phyloP scores from a whole-genome alignment of 2,329 filamentous ascomycete species.

The Colletotrichum tamarilloi region DNA sequence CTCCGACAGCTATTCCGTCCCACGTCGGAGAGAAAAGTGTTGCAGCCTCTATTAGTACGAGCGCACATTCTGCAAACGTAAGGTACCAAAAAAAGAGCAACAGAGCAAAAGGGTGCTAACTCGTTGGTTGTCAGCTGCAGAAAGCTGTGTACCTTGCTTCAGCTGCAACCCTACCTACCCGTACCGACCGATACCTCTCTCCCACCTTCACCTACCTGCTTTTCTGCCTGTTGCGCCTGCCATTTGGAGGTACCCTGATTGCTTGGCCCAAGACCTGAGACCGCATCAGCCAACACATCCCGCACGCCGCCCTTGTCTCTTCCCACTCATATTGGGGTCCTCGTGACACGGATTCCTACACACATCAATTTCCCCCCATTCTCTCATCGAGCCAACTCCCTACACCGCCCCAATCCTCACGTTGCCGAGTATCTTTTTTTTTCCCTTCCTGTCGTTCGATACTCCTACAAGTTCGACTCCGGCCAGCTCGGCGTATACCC shows the following conservation, averaged over 20 bases:
- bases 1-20: not conserved
- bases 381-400: slow-evolving; percentile 7
- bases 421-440: not conserved
- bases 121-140: not conserved
- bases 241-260: not conserved
- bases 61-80: not conserved
- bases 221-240: slow-evolving; percentile 6
- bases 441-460: not conserved
- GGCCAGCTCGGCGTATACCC: not conserved
- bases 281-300: slow-evolving; percentile 28
- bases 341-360: slow-evolving; percentile 29
- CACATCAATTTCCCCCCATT: slow-evolving; percentile 33
- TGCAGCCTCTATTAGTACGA: not conserved
- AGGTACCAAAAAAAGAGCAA: not conserved
- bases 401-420: slow-evolving; percentile 19
- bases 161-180: slow-evolving; percentile 5
- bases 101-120: not conserved
- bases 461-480: not conserved
- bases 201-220: not conserved
- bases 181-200: not conserved
- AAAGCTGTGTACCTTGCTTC: slow-evolving; percentile 10
- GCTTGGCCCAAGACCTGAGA: slow-evolving; percentile 17
- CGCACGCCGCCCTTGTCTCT: slow-evolving; percentile 29
- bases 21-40: not conserved
- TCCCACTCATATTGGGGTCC: slow-evolving; percentile 14